Conservation (phyloP, 73 alveolate species). For the Urostyla sp. region DNA sequence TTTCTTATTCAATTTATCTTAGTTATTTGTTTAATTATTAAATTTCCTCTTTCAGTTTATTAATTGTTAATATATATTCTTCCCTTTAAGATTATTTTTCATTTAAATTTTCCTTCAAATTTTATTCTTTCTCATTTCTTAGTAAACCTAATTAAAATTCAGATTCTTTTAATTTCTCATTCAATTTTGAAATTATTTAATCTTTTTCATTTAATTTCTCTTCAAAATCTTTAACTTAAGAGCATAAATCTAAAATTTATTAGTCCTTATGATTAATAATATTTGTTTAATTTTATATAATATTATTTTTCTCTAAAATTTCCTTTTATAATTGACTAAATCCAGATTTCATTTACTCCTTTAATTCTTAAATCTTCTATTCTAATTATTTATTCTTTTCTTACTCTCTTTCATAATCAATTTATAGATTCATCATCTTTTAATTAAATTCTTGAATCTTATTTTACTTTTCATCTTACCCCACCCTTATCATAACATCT, state of each 20-base stretch:
- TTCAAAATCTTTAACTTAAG: not conserved
- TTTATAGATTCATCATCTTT: not conserved
- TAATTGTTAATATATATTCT: slow-evolving; percentile 19
- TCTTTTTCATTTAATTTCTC: not conserved
- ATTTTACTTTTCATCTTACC: slow-evolving; percentile 20
- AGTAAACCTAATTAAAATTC: too few species aligned
- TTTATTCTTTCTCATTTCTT: not conserved
- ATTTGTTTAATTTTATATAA: not conserved
- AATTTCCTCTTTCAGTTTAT: not conserved
- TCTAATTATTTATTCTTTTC: not conserved
- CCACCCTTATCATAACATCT: not conserved
- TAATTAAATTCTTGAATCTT: not conserved
- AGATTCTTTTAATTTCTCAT: too few species aligned
- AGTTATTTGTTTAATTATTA: not conserved
- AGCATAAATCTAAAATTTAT: not conserved
- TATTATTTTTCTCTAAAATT: not conserved
- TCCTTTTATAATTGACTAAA: slow-evolving; percentile 30
- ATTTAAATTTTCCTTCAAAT: not conserved
- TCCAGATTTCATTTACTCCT: slow-evolving; percentile 5
- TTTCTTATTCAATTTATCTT: not conserved
- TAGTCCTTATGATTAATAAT: not conserved
- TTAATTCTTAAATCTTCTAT: slow-evolving; percentile 19
- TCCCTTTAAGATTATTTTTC: not conserved
- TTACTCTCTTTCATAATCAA: slow-evolving; percentile 7
- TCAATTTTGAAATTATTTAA: too few species aligned